Percentiles rank a stretch among this genome's conserved stretches.
These are phyloP conservation scores for Fusarium sp. DNA, from an alignment of 2,329 filamentous ascomycete genomes.

Conservation along the genomic window DNA sequence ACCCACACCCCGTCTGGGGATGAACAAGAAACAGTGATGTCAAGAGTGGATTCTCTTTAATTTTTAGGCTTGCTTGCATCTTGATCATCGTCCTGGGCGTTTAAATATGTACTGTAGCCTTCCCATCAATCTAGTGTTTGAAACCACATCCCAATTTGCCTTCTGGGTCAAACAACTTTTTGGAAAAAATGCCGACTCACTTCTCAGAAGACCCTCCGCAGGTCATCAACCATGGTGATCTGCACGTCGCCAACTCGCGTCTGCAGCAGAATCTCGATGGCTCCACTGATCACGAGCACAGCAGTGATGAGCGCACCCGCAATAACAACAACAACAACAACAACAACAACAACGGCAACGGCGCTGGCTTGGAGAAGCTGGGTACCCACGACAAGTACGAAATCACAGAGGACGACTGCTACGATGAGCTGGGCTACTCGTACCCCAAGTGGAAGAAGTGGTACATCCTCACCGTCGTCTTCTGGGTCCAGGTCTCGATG, in stretches of 20 bases:
- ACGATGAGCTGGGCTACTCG: slow-evolving; percentile 72
- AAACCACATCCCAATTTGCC: not conserved
- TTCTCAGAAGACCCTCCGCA: slow-evolving; percentile 55
- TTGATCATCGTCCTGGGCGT: not conserved
- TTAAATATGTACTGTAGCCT: slow-evolving; percentile 29
- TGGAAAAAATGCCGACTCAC: slow-evolving; percentile 50
- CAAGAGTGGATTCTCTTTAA: slow-evolving; percentile 38
- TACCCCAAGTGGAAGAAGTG: slow-evolving; percentile 75
- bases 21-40: slow-evolving; percentile 36
- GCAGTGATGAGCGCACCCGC: slow-evolving; percentile 26
- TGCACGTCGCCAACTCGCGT: slow-evolving; percentile 54
- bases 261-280: slow-evolving; percentile 49
- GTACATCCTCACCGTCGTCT: slow-evolving; percentile 79
- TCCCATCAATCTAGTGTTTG: not conserved
- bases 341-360: slow-evolving; percentile 51
- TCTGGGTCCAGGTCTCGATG: slow-evolving; percentile 80
- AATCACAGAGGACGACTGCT: slow-evolving; percentile 70
- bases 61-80: no score
- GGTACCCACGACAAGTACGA: slow-evolving; percentile 59
- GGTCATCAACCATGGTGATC: slow-evolving; percentile 54
- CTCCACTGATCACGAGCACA: slow-evolving; percentile 28
- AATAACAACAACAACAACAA: no score
- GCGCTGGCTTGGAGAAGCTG: slow-evolving; percentile 51
- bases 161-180: not conserved
- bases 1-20: slow-evolving; percentile 14